phyloP scores from a whole-genome alignment of 2,329 filamentous ascomycete species.

The Chaetomiaceae sp. region DNA sequence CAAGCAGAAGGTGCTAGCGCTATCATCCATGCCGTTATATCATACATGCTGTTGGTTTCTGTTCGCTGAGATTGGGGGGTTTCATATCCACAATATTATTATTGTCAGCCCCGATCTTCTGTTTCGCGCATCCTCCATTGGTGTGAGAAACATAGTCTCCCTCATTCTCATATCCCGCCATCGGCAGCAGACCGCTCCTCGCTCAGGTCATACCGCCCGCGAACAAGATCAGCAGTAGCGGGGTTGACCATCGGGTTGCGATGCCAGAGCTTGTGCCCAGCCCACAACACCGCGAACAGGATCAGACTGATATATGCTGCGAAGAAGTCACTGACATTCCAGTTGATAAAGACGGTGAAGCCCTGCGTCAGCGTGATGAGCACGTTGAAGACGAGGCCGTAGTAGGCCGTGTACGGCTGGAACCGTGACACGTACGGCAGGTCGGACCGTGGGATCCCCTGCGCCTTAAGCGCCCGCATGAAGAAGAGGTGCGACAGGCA shows the following conservation, averaged over 20 bases:
- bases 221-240: conserved; percentile 24
- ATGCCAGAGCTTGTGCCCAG: conserved; percentile 55
- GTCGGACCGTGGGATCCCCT: conserved; percentile 52
- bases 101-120: no score
- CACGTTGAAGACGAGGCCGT: conserved; percentile 61
- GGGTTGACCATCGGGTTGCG: conserved; percentile 30
- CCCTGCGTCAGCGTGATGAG: conserved; percentile 65
- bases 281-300: conserved; percentile 55
- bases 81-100: no score
- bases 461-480: conserved; percentile 54
- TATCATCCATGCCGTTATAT: conserved; percentile 7
- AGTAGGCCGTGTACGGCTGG: conserved; percentile 62
- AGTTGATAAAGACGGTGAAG: conserved; percentile 63
- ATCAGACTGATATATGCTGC: conserved; percentile 61
- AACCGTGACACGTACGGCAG: conserved; percentile 59
- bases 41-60: conserved; percentile 1
- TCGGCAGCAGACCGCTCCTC: conserved; percentile 13
- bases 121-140: not conserved
- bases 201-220: conserved; percentile 21
- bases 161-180: conserved; percentile 6
- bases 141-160: not conserved
- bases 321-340: conserved; percentile 59
- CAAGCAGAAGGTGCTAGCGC: conserved; percentile 5
- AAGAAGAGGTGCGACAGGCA: conserved; percentile 61
- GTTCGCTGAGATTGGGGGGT: not conserved